Evolutionary conservation across 805 yeast species (phyloP).

Genomic region (Scheffersomyces coipomensis): DNA sequence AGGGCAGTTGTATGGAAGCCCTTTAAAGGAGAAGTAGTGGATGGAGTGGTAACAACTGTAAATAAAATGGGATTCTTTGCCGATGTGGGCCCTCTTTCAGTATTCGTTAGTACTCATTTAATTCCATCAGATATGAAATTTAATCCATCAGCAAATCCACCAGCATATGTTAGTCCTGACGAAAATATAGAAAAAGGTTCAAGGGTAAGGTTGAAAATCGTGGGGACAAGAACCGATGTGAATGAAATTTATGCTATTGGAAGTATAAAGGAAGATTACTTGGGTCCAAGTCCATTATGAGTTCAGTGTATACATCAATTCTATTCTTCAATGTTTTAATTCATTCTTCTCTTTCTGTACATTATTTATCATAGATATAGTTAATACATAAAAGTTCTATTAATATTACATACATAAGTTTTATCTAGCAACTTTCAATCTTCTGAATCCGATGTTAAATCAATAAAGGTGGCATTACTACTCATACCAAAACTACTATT

Average conservation of each 20-base stretch:
- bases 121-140: constrained; percentile 92
- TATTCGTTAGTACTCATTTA: constrained; percentile 90
- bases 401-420: not conserved
- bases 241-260: constrained; percentile 98
- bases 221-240: constrained; percentile 96
- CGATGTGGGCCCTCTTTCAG: constrained; percentile 95
- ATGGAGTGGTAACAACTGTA: constrained; percentile 91
- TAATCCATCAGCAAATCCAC: constrained; percentile 95
- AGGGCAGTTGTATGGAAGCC: constrained; percentile 98
- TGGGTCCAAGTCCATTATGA: constrained; percentile 70
- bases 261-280: constrained; percentile 93
- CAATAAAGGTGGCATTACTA: not conserved
- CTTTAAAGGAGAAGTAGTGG: constrained; percentile 98
- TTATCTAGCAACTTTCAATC: too few relatives aligned
- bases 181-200: constrained; percentile 94
- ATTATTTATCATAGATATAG: not conserved
- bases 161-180: constrained; percentile 95
- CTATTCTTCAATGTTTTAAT: not conserved
- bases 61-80: constrained; percentile 96
- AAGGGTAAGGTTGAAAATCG: constrained; percentile 89
- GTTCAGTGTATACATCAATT: too few relatives aligned
- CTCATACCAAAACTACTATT: too few relatives aligned
- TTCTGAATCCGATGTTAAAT: constrained; percentile 1
- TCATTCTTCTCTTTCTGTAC: not conserved
- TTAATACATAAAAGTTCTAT: not conserved